Evolutionary conservation across 371 early-diverging fungal species (phyloP).

Genomic region (Actinomortierella wolfii): DNA sequence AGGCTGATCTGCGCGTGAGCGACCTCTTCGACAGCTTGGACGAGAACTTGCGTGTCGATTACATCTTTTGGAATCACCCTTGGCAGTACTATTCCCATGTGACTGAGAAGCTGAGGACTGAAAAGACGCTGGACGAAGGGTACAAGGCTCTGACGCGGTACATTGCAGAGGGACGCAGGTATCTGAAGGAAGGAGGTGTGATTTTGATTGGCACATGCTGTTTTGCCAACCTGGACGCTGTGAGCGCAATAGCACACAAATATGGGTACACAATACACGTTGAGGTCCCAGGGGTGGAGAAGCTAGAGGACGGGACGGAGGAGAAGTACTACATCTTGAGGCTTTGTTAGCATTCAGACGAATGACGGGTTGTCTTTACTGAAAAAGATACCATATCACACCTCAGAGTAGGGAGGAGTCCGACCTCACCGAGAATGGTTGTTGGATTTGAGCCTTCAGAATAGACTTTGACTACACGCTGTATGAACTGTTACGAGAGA

Average conservation of each 20-base stretch:
- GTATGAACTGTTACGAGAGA: no score
- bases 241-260: background rate
- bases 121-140: slow-evolving; percentile 12
- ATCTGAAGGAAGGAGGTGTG: background rate
- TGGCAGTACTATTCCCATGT: slow-evolving; percentile 5
- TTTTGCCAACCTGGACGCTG: slow-evolving; percentile 6
- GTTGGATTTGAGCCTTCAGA: no score
- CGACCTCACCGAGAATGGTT: no score
- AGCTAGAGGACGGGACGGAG: slow-evolving; percentile 10
- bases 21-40: slow-evolving; percentile 9
- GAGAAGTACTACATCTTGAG: slow-evolving; percentile 12
- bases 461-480: no score
- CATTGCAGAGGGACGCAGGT: background rate
- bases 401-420: no score
- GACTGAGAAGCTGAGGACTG: slow-evolving; percentile 2
- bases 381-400: no score
- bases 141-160: slow-evolving; percentile 6
- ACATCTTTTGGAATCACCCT: slow-evolving; percentile 16
- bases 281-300: background rate
- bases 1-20: slow-evolving; percentile 10
- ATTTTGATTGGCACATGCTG: slow-evolving; percentile 14
- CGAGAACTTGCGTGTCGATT: background rate
- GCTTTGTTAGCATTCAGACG: no score
- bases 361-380: no score
- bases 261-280: background rate